These are phyloP conservation scores for Saccharomycopsis fodiens DNA, from an alignment of 805 yeast genomes.

Conservation along the genomic window DNA sequence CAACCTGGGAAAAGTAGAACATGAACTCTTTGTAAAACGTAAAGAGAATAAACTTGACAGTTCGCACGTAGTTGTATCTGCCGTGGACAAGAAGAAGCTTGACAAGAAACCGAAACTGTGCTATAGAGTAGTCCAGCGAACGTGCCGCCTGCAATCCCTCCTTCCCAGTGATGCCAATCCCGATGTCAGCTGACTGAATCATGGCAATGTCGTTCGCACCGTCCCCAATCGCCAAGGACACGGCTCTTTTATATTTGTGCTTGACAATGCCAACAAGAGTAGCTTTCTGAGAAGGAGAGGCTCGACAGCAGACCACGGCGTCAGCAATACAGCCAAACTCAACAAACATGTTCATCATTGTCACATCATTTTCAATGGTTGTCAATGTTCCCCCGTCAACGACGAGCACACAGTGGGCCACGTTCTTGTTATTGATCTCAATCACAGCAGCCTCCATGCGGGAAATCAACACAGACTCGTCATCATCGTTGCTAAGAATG, in stretches of 20 bases:
- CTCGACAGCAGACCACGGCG: slow-evolving; percentile 91
- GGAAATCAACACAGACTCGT: slow-evolving; percentile 39
- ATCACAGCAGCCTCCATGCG: slow-evolving; percentile 68
- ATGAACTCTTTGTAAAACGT: slow-evolving; percentile 92
- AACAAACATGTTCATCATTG: slow-evolving; percentile 65
- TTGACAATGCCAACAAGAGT: slow-evolving; percentile 79
- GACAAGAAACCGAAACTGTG: slow-evolving; percentile 79
- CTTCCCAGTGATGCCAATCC: slow-evolving; percentile 94
- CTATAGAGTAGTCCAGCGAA: slow-evolving; percentile 89
- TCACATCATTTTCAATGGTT: slow-evolving; percentile 63
- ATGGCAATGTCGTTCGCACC: slow-evolving; percentile 99
- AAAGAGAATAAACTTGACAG: slow-evolving; percentile 83
- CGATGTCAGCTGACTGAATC: slow-evolving; percentile 98
- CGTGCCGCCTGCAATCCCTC: slow-evolving; percentile 97
- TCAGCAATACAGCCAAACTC: slow-evolving; percentile 83
- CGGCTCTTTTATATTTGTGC: slow-evolving; percentile 54
- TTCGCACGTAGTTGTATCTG: slow-evolving; percentile 86
- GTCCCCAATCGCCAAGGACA: slow-evolving; percentile 94
- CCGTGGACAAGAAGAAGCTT: slow-evolving; percentile 91
- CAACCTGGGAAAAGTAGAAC: slow-evolving; percentile 81
- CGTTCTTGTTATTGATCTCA: slow-evolving; percentile 61
- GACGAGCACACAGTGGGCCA: slow-evolving; percentile 93
- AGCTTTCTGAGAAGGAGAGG: slow-evolving; percentile 96
- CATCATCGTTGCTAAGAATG: slow-evolving; percentile 48
- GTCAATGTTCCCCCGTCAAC: slow-evolving; percentile 88